Percentiles rank a stretch among this genome's conserved stretches.
Conservation (phyloP, 78 protist genomes). For the Chrysochromulina tobinii region DNA sequence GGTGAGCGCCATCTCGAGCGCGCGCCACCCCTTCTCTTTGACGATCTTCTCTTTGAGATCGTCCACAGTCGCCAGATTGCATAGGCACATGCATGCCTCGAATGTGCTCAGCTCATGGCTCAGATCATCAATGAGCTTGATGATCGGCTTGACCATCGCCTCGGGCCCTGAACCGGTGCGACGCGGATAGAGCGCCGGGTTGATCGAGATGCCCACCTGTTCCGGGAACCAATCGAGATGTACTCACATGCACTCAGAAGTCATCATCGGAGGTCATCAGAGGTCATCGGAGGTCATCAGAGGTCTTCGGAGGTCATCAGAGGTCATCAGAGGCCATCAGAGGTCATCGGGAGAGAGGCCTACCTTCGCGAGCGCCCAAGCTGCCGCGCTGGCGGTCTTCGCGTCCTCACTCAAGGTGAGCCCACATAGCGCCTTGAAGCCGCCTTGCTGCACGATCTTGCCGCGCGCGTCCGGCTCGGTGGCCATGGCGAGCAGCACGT, state of each 20-base stretch:
- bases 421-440: neutral
- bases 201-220: neutral
- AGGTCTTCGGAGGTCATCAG: too few species aligned
- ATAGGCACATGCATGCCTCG: neutral
- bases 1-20: neutral
- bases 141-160: neutral
- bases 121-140: neutral
- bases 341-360: too few species aligned
- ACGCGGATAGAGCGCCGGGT: neutral
- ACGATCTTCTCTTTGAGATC: neutral
- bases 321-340: too few species aligned
- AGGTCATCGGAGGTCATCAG: too few species aligned
- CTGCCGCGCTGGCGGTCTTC: neutral
- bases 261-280: too few species aligned
- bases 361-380: neutral
- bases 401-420: neutral
- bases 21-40: neutral
- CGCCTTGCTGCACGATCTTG: constrained; percentile 13
- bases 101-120: neutral
- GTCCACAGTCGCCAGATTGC: neutral
- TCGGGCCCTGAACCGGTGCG: neutral
- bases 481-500: constrained; percentile 1
- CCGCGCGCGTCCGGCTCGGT: neutral
- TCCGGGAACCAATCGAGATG: too few species aligned
- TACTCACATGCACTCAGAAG: too few species aligned